phyloP scores from a whole-genome alignment of 2,329 filamentous ascomycete species.

The Aspergillus novofumigatus region DNA sequence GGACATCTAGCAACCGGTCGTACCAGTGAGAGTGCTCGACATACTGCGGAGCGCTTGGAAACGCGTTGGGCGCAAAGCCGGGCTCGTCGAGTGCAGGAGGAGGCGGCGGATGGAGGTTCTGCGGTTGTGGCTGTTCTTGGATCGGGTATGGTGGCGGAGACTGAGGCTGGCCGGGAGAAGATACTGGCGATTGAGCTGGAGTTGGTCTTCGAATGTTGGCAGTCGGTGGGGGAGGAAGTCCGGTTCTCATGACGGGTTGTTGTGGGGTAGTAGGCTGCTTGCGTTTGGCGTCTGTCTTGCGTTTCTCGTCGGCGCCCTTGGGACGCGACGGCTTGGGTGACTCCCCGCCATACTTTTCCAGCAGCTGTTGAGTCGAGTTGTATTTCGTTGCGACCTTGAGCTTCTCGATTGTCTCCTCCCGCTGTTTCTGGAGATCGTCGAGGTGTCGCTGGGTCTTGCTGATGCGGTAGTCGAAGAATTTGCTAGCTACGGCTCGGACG shows the following conservation, averaged over 20 bases:
- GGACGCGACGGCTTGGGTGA: conserved; percentile 42
- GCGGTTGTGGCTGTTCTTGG: conserved; percentile 7
- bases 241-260: conserved; percentile 44
- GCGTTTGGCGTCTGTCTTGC: conserved; percentile 18
- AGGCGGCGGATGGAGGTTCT: conserved; percentile 2
- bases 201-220: conserved; percentile 54
- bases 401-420: conserved; percentile 83
- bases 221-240: conserved; percentile 58
- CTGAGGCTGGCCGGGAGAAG: conserved; percentile 23
- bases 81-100: conserved; percentile 32
- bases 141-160: conserved; percentile 22
- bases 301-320: conserved; percentile 22
- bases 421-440: conserved; percentile 71
- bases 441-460: conserved; percentile 64
- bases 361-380: conserved; percentile 84
- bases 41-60: conserved; percentile 33
- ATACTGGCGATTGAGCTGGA: conserved; percentile 9
- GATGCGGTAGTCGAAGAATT: conserved; percentile 79
- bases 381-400: conserved; percentile 94
- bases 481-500: conserved; percentile 61
- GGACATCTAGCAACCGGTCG: conserved; percentile 84
- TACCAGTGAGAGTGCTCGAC: conserved; percentile 70
- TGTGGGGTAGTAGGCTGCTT: conserved; percentile 15
- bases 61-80: conserved; percentile 48
- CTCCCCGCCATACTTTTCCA: conserved; percentile 85